phyloP scores from a whole-genome alignment of 108 stramenopile species.

The Mediolabrus comicus region DNA sequence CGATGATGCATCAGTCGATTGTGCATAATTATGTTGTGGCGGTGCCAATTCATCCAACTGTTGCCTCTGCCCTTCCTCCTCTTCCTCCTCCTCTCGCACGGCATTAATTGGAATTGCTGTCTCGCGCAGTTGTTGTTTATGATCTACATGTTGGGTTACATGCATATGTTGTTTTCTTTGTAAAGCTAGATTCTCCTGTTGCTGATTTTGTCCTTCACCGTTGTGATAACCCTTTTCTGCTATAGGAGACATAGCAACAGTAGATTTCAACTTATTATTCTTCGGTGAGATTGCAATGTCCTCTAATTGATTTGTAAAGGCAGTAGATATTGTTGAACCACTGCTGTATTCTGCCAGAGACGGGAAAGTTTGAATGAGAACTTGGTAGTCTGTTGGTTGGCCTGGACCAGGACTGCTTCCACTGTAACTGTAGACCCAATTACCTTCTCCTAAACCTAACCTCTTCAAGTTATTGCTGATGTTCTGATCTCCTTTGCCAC shows the following conservation, averaged over 20 bases:
- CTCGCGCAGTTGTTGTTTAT: neutral
- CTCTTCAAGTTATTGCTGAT: neutral
- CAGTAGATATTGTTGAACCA: neutral
- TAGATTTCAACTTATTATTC: neutral
- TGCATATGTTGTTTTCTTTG: neutral
- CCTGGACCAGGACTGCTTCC: neutral
- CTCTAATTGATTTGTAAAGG: neutral
- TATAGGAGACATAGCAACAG: neutral
- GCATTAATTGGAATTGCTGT: neutral
- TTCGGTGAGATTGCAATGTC: neutral
- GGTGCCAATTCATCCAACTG: neutral
- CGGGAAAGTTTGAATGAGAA: neutral
- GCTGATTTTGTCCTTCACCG: neutral
- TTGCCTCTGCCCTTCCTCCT: conserved; percentile 12
- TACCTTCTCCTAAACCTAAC: neutral
- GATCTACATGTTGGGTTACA: too few species aligned
- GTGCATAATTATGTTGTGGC: neutral
- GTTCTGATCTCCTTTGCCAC: neutral
- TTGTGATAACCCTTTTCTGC: neutral
- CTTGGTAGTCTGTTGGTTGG: neutral
- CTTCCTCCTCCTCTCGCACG: conserved; percentile 6
- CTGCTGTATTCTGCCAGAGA: neutral
- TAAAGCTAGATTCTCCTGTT: neutral
- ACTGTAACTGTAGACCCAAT: conserved; percentile 1
- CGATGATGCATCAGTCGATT: neutral